Evolutionary conservation across 495 filamentous ascomycete species (phyloP).

Genomic region (Filosporella fistucella): DNA sequence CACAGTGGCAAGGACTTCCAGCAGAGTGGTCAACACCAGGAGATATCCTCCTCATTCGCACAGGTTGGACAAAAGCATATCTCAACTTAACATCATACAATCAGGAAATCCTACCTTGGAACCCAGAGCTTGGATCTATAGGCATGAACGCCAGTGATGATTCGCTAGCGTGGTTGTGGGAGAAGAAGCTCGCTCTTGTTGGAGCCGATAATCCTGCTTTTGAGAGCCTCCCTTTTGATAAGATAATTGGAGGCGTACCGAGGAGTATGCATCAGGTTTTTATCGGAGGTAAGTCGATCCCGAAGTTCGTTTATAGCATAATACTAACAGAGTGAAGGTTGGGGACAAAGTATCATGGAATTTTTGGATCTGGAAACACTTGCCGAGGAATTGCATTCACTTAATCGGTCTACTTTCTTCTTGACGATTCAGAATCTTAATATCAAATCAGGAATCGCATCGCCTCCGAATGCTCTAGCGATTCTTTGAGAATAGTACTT

Average conservation of each 20-base stretch:
- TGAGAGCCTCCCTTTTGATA: conserved; percentile 43
- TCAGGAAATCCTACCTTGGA: conserved; percentile 20
- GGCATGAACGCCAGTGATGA: conserved; percentile 25
- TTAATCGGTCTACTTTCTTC: no score
- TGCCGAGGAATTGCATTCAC: no score
- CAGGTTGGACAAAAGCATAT: conserved; percentile 28
- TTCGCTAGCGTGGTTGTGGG: conserved; percentile 27
- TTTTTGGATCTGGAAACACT: no score
- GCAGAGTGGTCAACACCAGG: conserved; percentile 24
- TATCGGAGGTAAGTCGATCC: no score
- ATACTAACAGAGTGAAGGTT: no score
- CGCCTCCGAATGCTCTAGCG: no score
- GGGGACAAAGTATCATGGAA: no score
- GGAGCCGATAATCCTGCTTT: conserved; percentile 27
- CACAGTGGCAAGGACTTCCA: no score
- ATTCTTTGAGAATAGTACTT: no score
- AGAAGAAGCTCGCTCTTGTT: conserved; percentile 27
- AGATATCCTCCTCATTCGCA: conserved; percentile 29
- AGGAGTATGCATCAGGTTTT: conserved; percentile 5
- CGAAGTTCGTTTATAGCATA: no score
- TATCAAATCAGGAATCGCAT: no score
- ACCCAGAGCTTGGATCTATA: conserved; percentile 18
- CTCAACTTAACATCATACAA: conserved; percentile 15
- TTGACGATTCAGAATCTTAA: no score
- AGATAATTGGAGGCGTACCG: conserved; percentile 12